Evolutionary conservation across 805 yeast genomes (phyloP).

Genomic region (Nematodospora valgi): DNA sequence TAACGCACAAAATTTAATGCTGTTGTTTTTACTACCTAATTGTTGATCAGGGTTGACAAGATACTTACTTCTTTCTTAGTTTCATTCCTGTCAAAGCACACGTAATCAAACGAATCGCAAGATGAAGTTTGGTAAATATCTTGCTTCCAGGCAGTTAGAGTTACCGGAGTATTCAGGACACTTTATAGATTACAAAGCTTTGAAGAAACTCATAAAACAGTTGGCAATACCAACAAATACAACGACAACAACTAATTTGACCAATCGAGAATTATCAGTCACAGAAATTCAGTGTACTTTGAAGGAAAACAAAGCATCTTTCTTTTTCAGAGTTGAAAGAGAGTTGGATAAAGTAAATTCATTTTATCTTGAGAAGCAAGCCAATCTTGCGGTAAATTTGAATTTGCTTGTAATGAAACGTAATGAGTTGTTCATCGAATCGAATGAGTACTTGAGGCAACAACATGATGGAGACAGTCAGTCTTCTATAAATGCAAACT

Average conservation of each 20-base stretch:
- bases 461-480: constrained; percentile 3
- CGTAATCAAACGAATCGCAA: too few relatives aligned
- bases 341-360: constrained; percentile 93
- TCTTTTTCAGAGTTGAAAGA: constrained; percentile 85
- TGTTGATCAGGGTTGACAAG: too few relatives aligned
- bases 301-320: constrained; percentile 87
- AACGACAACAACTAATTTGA: constrained; percentile 3
- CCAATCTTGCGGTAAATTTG: constrained; percentile 75
- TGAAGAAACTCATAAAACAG: constrained; percentile 87
- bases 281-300: constrained; percentile 43
- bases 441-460: constrained; percentile 9
- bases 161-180: constrained; percentile 92
- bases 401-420: constrained; percentile 76
- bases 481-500: constrained; percentile 25
- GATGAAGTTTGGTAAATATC: constrained; percentile 91
- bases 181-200: constrained; percentile 90
- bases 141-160: constrained; percentile 91
- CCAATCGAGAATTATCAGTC: constrained; percentile 2
- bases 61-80: too few relatives aligned
- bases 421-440: constrained; percentile 40
- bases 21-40: too few relatives aligned
- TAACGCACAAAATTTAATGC: too few relatives aligned
- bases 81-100: too few relatives aligned
- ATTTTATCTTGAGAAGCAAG: constrained; percentile 89
- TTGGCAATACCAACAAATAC: constrained; percentile 48